Base-by-base conservation (phyloP, 768 basidiomycete species). In the Boletellus ananas region DNA sequence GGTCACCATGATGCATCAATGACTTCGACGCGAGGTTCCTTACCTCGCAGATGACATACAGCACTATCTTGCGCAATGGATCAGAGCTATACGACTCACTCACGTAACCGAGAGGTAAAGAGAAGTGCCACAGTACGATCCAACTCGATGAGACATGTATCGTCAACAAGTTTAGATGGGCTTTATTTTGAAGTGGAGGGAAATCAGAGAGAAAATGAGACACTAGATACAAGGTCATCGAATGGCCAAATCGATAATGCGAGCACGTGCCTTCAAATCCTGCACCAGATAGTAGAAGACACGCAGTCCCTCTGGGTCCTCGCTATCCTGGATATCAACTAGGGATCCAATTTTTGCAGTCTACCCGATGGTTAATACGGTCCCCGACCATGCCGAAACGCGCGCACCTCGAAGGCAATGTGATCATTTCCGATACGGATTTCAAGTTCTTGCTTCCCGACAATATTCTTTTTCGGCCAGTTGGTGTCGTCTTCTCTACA, bases 181-280 rank as follows among this genome's bases (percentile, higher is more conserved):
- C 79, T 99, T 98, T 79, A 99, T 98, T 76, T 98, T 98, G 87
- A 99, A 98, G 77, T 99, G 95, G 34, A 99, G 81, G 3, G 93
- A 92, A 67, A 99, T 98, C 54, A 99, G 80, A 9, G 96, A 97
- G 70, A 98, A 96, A 59, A 99, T 94, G 52, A 97, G 80, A 72
- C 94, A 97, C 95, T 99, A 61, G 6, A 27, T 16, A 27, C 45
- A 21, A 17, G 23, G 44, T 53, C 21, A 44, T 31, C 13, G 36
- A n/a, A 56, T 45, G 27, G 2, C 41, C 20, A 6, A 12, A 43
- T 27, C 52, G 36, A 1, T 34, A 37, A 12, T 35, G 2, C 13
- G 11, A 44, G 18, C 10, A 61, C 79, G 34, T 49, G 88, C 95
- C 80, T 91, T 96, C 62, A 99, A 74, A 70, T 99, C 96, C 70